phyloP scores from a whole-genome alignment of 2,329 filamentous ascomycete species.

The Rhynchosporium agropyri region DNA sequence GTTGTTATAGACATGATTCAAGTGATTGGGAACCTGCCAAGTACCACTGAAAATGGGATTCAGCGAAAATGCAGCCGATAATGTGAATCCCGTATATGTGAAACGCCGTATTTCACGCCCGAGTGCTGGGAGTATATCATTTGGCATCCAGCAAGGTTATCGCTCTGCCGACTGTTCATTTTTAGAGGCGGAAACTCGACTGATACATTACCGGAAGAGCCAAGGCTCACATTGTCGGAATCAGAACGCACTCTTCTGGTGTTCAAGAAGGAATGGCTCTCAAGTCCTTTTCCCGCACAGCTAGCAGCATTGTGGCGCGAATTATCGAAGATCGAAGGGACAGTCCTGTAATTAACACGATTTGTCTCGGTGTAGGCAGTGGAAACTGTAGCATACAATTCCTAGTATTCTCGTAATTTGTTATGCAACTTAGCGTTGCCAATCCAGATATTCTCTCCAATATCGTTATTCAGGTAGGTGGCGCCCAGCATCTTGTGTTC shows the following conservation, averaged over 20 bases:
- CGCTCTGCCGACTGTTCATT: background rate
- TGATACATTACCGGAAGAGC: background rate
- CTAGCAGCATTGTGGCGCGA: conserved; percentile 16
- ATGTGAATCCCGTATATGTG: no score
- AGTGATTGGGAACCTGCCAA: no score
- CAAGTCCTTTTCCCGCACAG: background rate
- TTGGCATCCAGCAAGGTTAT: background rate
- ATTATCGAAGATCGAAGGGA: conserved; percentile 15
- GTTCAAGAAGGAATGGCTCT: conserved; percentile 10
- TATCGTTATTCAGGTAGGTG: conserved; percentile 12
- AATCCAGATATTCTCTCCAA: conserved; percentile 9
- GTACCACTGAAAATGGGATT: no score
- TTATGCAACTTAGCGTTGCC: conserved; percentile 4
- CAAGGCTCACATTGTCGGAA: background rate
- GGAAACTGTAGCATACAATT: background rate
- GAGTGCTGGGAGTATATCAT: background rate
- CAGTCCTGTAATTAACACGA: conserved; percentile 9
- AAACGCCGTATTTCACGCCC: background rate
- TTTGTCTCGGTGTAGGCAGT: conserved; percentile 17
- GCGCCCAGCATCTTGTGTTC: background rate
- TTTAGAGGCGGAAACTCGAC: background rate
- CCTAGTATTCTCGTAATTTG: conserved; percentile 14
- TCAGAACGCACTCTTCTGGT: background rate
- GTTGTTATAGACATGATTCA: no score
- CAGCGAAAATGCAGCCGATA: no score